Evolutionary conservation across 108 stramenopile genomes (phyloP).

Genomic region (Cylindrotheca closterium): DNA sequence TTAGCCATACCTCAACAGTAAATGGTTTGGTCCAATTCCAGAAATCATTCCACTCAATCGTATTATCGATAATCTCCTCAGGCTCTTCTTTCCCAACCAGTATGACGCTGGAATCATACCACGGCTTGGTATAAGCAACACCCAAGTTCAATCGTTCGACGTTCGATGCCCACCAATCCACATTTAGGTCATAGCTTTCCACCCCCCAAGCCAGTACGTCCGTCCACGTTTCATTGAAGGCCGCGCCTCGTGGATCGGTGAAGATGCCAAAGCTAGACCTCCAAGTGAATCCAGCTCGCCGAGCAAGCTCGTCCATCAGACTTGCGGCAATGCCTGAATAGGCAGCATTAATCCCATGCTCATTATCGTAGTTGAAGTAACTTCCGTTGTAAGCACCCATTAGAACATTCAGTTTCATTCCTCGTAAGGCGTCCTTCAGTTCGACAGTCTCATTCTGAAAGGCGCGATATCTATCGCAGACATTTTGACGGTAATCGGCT

Average conservation of each 20-base stretch:
- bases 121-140: slow-evolving; percentile 28
- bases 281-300: slow-evolving; percentile 44
- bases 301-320: slow-evolving; percentile 43
- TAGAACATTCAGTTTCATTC: background rate
- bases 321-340: slow-evolving; percentile 22
- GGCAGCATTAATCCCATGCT: slow-evolving; percentile 1
- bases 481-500: slow-evolving; percentile 13
- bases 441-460: slow-evolving; percentile 11
- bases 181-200: slow-evolving; percentile 33
- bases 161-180: slow-evolving; percentile 11
- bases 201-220: slow-evolving; percentile 37
- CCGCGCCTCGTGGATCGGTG: background rate
- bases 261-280: slow-evolving; percentile 23
- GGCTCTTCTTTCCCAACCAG: slow-evolving; percentile 17
- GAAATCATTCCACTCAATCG: background rate
- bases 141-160: slow-evolving; percentile 25
- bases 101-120: slow-evolving; percentile 32
- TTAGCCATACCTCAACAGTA: slow-evolving; percentile 23
- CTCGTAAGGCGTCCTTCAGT: slow-evolving; percentile 18
- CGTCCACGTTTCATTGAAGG: slow-evolving; percentile 2
- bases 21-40: slow-evolving; percentile 25
- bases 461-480: slow-evolving; percentile 19
- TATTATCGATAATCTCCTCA: background rate
- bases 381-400: background rate
- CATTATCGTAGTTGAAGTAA: background rate